Evolutionary conservation across 148 eudicot genomes (phyloP), one percentile per base, ranked within the genome.

Genomic region (Rheum nobile): DNA sequence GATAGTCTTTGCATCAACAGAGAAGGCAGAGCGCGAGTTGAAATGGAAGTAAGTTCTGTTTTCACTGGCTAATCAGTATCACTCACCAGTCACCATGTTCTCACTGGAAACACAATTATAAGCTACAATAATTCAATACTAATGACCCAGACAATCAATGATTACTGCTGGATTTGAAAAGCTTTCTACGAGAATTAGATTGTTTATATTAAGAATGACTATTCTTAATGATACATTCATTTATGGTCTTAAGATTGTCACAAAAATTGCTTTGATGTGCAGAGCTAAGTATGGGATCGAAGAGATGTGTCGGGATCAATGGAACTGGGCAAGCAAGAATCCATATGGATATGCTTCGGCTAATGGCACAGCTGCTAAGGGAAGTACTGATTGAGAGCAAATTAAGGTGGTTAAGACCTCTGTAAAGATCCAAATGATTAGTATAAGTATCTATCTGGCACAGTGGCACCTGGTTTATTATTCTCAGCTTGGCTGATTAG

Each of bases 1-100:
- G 84, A 32, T 85, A 68, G 97, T 95, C 50, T 95, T 87, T 81
- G 99, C 86, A 73, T 89, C 96, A 59, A 95, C 96, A 6, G 92
- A 80, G 59, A 95, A 95, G 79, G 99, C 97, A 74, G 92, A 84
- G 74, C 83, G 76, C 2, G 96, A 95, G 77, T 83, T 95, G 77
- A 85, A 87, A 59, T 95, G 99, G 97, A 95, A 88, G 97, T 95
- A 87, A 90, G 73, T 71, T 16, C 17, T 34, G 13, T 7, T 4
- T 63, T 63, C 67, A 29, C 13, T 42, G 46, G 46, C 46, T 42
- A 7, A 42, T 42, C 46, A 42, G 46, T 11, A 42, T 42, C 46
- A 43, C 16, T 43, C 47, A 12, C 16, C 46, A 43, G 1, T 43
- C 47, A 12, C 16, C 16, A 43, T 43, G 12, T 10, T 0, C 9